A percentile compares a stretch with the other conserved stretches of the same genome.
Conservation (phyloP, 2,329 filamentous ascomycete genomes). For the Fusarium sacchari region DNA sequence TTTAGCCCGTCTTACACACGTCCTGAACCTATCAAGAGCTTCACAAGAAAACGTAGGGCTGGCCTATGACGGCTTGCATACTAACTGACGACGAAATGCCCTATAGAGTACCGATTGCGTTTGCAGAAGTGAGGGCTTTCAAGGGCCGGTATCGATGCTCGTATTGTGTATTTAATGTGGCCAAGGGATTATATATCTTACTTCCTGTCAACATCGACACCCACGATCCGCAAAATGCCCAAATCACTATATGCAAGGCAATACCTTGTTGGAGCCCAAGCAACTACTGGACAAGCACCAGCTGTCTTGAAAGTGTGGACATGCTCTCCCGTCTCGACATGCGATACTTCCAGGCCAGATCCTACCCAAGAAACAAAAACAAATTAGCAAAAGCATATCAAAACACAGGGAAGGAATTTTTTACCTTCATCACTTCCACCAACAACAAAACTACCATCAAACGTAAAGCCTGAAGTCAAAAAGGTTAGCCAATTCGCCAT, state of each 20-base stretch:
- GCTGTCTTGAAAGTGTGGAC: constrained; percentile 77
- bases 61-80: background rate
- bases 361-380: constrained; percentile 48
- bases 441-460: constrained; percentile 79
- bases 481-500: constrained; percentile 14
- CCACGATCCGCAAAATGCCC: constrained; percentile 75
- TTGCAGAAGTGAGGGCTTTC: background rate
- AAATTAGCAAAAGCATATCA: constrained; percentile 1
- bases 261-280: constrained; percentile 81
- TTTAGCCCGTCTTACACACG: constrained; percentile 42
- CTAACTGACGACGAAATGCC: background rate
- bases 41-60: background rate
- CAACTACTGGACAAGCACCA: constrained; percentile 71
- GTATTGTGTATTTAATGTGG: background rate
- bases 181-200: constrained; percentile 24
- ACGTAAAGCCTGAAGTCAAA: constrained; percentile 70
- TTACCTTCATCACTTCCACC: constrained; percentile 78
- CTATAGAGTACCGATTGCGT: background rate
- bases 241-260: constrained; percentile 78
- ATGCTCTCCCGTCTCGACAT: constrained; percentile 78
- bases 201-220: constrained; percentile 61
- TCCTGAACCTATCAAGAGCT: background rate
- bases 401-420: background rate
- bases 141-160: background rate
- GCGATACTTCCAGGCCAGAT: constrained; percentile 73